Conservation (phyloP, 306 rosid species). For the Cucumis hystrix region DNA sequence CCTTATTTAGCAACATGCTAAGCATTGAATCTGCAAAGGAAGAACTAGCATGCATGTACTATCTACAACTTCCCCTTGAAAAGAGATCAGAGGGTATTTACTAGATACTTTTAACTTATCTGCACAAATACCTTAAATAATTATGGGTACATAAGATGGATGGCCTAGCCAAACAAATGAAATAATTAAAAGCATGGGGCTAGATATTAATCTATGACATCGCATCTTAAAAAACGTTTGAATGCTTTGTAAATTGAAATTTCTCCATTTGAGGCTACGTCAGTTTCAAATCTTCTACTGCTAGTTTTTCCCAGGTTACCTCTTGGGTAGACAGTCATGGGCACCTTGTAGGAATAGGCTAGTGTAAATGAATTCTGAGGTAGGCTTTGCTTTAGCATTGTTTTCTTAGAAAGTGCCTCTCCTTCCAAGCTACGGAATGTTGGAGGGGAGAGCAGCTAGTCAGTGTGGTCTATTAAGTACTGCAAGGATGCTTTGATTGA, state of each 20-base stretch:
- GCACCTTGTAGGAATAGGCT: background rate
- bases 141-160: background rate
- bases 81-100: constrained; percentile 73
- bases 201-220: background rate
- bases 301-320: background rate
- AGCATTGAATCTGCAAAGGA: constrained; percentile 52
- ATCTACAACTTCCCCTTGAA: constrained; percentile 56
- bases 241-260: background rate
- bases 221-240: background rate
- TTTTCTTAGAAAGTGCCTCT: background rate
- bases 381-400: background rate
- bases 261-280: background rate
- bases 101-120: background rate
- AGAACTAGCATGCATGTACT: constrained; percentile 70
- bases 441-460: background rate
- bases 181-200: background rate
- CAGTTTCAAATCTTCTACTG: background rate
- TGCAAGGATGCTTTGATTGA: background rate
- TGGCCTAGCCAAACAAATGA: constrained; percentile 3
- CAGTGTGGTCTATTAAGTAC: background rate
- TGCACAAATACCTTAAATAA: background rate
- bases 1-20: constrained; percentile 31
- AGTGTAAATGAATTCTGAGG: background rate
- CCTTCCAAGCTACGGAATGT: background rate
- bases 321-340: background rate